phyloP scores from a whole-genome alignment of 148 eudicot genomes.

The Pouteria glomerata region DNA sequence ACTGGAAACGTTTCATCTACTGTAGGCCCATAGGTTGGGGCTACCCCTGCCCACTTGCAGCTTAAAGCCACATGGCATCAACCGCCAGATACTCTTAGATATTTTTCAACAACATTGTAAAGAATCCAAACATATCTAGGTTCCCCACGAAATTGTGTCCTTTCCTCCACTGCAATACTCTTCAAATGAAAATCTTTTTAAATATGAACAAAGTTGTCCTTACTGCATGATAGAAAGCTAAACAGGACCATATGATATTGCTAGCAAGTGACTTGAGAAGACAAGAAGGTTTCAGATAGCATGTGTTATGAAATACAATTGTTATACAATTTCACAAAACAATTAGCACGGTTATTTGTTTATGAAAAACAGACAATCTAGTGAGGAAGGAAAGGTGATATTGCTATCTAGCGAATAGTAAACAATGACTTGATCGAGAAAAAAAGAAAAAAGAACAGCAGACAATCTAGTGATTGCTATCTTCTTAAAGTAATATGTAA shows the following conservation, averaged over 20 bases:
- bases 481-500: no score
- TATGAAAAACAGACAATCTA: neutral
- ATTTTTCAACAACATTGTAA: neutral
- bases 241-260: neutral
- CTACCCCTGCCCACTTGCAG: constrained; percentile 12
- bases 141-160: constrained; percentile 1
- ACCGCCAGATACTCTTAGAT: neutral
- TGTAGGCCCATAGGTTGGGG: constrained; percentile 1
- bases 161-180: neutral
- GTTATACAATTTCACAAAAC: no score
- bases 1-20: constrained; percentile 8
- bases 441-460: no score
- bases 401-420: no score
- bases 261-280: neutral
- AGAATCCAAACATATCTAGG: constrained; percentile 1
- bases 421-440: no score
- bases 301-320: neutral
- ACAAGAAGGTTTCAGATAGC: constrained; percentile 3
- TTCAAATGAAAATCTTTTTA: neutral
- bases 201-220: neutral
- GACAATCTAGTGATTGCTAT: no score
- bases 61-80: neutral
- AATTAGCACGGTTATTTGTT: neutral
- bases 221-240: neutral
- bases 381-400: no score